Evolutionary conservation across 202 grass and related monocot species (phyloP), one percentile per base, ranked within the genome.

Genomic region (Setaria viridis): DNA sequence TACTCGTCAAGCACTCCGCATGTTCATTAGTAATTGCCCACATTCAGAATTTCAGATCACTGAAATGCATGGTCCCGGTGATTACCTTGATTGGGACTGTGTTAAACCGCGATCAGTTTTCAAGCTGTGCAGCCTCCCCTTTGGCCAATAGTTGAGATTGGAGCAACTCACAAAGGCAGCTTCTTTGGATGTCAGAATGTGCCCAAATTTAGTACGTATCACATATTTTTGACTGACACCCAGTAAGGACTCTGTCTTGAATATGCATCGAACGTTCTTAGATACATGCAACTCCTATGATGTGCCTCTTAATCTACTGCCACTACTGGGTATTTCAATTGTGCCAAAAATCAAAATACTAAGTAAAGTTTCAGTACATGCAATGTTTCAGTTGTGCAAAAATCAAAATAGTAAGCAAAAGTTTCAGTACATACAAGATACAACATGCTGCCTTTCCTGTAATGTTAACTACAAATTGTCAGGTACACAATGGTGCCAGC

Each of bases 401-500:
- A 64, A 35, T 8, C 17, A 69, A 53, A 55, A 12, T n/a, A 50
- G 43, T 68, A 21, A 50, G 48, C 15, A 50, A 4, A 50, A 50
- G 48, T 15, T 50, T 15, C 35, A 62, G 41, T 54, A 42, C 39
- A 45, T 43, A 5, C 50, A 67, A 42, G 30, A 45, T 43, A 5
- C 50, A 67, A 68, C 41, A 64, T 55, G 10, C 39, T 51, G 30
- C 9, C 43, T 32, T 87, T 80, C 10, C 4, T 47, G 35, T 71
- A 48, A 76, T 42, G 42, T 76, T 85, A 69, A 69, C 60, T 45
- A 4, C 15, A 75, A 85, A 30, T 75, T 62, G 10, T 67, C 74
- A 97, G 94, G 94, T 98, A 95, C 76, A 97, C 95, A 33, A 97
- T 98, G 92, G 85, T 95, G 17, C 87, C 92, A 29, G 82, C 92